Evolutionary conservation across 805 yeast species (phyloP).

Genomic region (Jamesozyma gamospora): DNA sequence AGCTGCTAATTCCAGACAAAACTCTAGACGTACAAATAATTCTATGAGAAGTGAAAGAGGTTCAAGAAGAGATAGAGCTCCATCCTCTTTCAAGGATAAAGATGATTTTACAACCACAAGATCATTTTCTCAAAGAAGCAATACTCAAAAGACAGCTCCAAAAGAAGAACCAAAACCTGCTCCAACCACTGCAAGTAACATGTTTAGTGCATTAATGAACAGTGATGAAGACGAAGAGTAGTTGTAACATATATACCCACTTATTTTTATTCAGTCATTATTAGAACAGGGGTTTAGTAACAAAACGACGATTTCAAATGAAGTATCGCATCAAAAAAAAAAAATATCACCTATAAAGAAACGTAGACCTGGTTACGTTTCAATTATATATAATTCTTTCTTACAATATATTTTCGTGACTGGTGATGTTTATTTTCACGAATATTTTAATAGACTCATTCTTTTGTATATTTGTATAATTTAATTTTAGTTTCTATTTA

Average conservation of each 20-base stretch:
- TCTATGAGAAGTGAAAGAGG: conserved; percentile 7
- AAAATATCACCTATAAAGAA: too few species aligned
- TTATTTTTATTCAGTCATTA: background rate
- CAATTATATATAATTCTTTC: too few species aligned
- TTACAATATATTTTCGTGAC: background rate
- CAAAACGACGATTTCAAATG: too few species aligned
- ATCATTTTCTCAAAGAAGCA: conserved; percentile 23
- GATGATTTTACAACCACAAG: conserved; percentile 26
- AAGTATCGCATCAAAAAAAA: too few species aligned
- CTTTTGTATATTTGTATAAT: conserved; percentile 3
- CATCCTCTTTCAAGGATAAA: conserved; percentile 12
- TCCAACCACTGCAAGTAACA: conserved; percentile 20
- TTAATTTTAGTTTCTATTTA: background rate
- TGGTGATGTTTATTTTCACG: background rate
- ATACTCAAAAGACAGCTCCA: conserved; percentile 14
- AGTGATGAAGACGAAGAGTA: conserved; percentile 19
- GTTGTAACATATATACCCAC: background rate
- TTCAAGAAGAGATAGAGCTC: conserved; percentile 19
- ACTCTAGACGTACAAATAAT: conserved; percentile 33
- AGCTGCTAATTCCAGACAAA: conserved; percentile 25
- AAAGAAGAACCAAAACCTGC: conserved; percentile 19
- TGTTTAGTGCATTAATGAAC: conserved; percentile 29
- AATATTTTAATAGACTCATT: background rate
- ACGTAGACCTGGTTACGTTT: too few species aligned
- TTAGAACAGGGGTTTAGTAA: too few species aligned